These are phyloP conservation scores for Yamadazyma triangularis DNA, from an alignment of 1,139 yeast genomes.

Conservation along the genomic window DNA sequence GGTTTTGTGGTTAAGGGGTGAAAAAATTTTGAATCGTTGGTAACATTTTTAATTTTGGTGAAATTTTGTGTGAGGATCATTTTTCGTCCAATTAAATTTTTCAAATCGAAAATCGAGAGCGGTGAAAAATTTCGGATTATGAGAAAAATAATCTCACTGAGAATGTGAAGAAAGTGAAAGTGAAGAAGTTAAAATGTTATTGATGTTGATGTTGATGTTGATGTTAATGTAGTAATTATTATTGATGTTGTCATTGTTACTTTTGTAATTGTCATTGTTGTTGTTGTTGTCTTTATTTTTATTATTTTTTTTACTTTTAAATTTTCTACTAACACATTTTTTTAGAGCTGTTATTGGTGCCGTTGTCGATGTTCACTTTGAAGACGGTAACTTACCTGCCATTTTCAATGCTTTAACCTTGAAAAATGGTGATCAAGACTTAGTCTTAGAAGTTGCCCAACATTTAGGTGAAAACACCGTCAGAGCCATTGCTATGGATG, in stretches of 20 bases:
- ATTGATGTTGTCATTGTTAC: too few species aligned
- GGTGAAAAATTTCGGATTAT: constrained; percentile 3
- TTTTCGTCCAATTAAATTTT: constrained; percentile 29
- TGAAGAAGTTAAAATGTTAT: too few species aligned
- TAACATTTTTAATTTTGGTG: neutral
- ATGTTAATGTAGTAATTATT: too few species aligned
- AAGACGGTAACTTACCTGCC: constrained; percentile 95
- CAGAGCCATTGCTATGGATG: constrained; percentile 99
- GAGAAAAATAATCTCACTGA: too few species aligned
- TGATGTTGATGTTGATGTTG: too few species aligned
- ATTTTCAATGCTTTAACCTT: constrained; percentile 95
- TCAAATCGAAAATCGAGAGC: constrained; percentile 15
- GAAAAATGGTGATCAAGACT: constrained; percentile 61
- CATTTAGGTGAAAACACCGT: constrained; percentile 99
- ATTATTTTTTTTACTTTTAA: too few species aligned
- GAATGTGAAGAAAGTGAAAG: too few species aligned
- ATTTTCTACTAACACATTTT: constrained; percentile 6
- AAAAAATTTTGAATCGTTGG: constrained; percentile 1
- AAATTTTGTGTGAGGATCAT: too few species aligned
- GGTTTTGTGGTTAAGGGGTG: neutral
- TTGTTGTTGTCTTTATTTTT: too few species aligned
- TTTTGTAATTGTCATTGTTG: too few species aligned
- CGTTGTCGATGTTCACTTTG: constrained; percentile 98
- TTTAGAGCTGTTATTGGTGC: constrained; percentile 98
- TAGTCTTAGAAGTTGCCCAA: constrained; percentile 97